Conservation (phyloP, 495 filamentous ascomycete species). For the Lasiosphaeria hispida region DNA sequence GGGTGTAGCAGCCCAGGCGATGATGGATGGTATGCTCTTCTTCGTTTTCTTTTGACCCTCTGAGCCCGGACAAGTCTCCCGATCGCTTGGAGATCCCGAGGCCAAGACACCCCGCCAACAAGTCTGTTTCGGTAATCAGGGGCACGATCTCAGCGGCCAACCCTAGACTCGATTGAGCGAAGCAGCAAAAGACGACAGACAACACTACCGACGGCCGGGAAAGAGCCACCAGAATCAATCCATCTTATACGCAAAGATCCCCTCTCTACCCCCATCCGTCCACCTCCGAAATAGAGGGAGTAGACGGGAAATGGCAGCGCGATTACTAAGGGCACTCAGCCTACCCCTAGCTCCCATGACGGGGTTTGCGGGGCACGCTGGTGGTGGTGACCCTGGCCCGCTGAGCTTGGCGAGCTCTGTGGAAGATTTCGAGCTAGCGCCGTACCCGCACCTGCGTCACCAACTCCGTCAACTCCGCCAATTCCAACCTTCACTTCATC, state of each 20-base stretch:
- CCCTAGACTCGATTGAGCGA: no score
- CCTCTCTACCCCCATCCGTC: constrained; percentile 17
- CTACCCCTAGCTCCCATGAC: constrained; percentile 7
- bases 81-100: no score
- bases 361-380: not conserved
- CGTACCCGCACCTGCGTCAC: constrained; percentile 4
- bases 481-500: not conserved
- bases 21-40: not conserved
- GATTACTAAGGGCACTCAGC: constrained; percentile 36
- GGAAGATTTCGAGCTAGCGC: constrained; percentile 11
- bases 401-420: no score
- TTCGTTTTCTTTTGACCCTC: not conserved
- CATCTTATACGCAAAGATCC: not conserved
- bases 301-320: constrained; percentile 10
- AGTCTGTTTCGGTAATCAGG: no score
- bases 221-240: not conserved
- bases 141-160: no score
- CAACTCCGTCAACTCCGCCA: not conserved
- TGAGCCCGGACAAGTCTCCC: no score
- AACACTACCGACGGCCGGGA: no score
- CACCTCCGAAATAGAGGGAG: not conserved
- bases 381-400: not conserved
- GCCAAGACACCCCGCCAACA: no score
- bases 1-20: no score
- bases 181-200: no score